These are phyloP conservation scores for Primulina tabacum DNA, from an alignment of 257 asterid genomes.

Conservation along the genomic window DNA sequence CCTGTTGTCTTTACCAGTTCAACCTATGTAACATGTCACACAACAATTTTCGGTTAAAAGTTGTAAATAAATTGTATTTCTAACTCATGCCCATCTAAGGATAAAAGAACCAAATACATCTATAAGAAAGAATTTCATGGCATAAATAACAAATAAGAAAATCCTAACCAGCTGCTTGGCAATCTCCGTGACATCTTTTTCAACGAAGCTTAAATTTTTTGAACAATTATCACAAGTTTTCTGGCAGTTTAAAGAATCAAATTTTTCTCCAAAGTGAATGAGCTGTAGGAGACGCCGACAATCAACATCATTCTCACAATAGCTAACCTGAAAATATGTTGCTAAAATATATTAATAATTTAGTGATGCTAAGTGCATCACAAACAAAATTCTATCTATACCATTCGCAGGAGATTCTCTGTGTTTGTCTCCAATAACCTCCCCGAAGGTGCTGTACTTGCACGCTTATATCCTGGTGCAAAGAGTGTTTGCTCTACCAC, in stretches of 20 bases:
- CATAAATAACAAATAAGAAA: constrained; percentile 4
- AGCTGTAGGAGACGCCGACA: constrained; percentile 95
- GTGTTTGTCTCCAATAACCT: constrained; percentile 83
- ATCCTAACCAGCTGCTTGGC: constrained; percentile 83
- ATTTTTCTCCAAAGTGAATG: constrained; percentile 96
- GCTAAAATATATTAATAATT: constrained; percentile 15
- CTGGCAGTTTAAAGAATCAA: constrained; percentile 68
- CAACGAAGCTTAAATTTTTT: constrained; percentile 59
- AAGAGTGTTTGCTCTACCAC: constrained; percentile 56
- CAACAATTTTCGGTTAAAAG: constrained; percentile 10
- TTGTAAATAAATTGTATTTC: constrained; percentile 12
- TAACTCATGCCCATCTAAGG: constrained; percentile 9
- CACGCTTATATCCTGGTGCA: constrained; percentile 55
- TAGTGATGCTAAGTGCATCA: constrained; percentile 11
- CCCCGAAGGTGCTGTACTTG: constrained; percentile 55
- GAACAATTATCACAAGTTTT: constrained; percentile 95
- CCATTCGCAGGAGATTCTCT: constrained; percentile 91
- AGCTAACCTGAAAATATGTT: constrained; percentile 73
- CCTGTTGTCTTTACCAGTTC: constrained; percentile 78
- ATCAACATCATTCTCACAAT: constrained; percentile 87
- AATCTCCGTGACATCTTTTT: constrained; percentile 74
- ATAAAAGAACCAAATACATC: constrained; percentile 10
- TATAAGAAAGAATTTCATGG: constrained; percentile 15
- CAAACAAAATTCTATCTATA: constrained; percentile 26
- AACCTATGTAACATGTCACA: constrained; percentile 50